Base-by-base conservation (phyloP, 129 eudicot species). In the Artemisia tridentata region DNA sequence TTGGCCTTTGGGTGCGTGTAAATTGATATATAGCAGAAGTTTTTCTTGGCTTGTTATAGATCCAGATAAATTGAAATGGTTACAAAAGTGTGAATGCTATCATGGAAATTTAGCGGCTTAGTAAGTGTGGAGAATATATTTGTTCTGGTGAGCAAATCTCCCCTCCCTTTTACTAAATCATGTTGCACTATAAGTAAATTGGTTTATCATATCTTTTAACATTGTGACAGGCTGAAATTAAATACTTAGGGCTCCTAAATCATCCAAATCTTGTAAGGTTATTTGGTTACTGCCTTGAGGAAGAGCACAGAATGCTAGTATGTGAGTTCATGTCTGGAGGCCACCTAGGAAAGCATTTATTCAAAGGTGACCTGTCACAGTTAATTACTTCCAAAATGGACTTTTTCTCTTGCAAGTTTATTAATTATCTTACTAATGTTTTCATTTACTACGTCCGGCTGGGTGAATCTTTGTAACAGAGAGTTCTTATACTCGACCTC, bases 181-280 rank as follows among this genome's bases (percentile, higher is more conserved):
- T 10, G 25, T 19, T 56, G 63, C 67, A 3, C 21, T 7, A 29
- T n/a, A 10, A 31, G 29, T 31, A 50, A 50, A 23, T 2, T 17
- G 63, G 74, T 18, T 53, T 18, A 34, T 53, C 4, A 52, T 52
- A 18, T 31, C 45, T 38, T 38, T 38, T 7, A 29, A 7, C 48
- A 25, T 8, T 68, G 5, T 50, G 18, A 17, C 47, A 68, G 61
- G 72, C 45, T 23, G 48, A 50, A 27, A n/a, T 67, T 3, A 27
- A 25, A 15, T 0, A 13, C 12, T 23, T 67, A 6, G 59, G 58
- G 59, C 20, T 12, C 14, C 46, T 67, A 67, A 67, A 9, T 25
- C 72, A 67, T 67, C 72, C 59, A 67, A 67, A 67, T 50, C 14
- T 67, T 13, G 46, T 67, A 14, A 67, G 3, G 47, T 67, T 67